A percentile compares a stretch with the other conserved stretches of the same genome.
Conservation (phyloP, 306 rosid genomes). For the Cucurbita pepo region DNA sequence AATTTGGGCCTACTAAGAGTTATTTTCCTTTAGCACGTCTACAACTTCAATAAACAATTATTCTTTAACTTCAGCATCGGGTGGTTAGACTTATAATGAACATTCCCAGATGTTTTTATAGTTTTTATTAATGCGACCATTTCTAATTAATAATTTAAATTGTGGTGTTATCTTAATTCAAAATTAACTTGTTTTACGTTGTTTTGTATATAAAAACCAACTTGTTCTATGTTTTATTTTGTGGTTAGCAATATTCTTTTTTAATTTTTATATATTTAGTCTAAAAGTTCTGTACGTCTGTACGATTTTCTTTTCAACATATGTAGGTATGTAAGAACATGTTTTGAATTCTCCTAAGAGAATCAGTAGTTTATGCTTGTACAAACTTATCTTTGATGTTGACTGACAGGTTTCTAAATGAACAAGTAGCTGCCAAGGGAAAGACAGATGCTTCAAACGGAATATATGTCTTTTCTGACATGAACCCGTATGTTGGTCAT, state of each 20-base stretch:
- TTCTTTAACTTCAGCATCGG: not conserved
- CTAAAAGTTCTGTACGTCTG: not conserved
- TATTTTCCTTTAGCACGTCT: not conserved
- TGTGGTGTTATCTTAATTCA: not conserved
- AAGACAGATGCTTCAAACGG: slow-evolving; percentile 60
- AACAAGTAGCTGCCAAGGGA: slow-evolving; percentile 59
- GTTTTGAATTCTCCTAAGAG: not conserved
- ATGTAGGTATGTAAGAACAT: not conserved
- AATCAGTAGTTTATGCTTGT: not conserved
- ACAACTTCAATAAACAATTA: not conserved
- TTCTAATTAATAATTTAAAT: not conserved
- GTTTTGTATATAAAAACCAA: not conserved
- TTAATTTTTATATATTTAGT: not conserved
- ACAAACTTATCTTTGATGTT: slow-evolving; percentile 1
- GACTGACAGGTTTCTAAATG: slow-evolving; percentile 52
- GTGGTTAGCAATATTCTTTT: not conserved
- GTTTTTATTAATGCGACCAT: not conserved
- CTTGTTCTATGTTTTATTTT: not conserved
- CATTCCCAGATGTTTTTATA: not conserved
- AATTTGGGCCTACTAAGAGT: not conserved
- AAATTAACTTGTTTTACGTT: not conserved
- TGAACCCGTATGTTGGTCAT: slow-evolving; percentile 96
- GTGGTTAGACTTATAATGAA: not conserved
- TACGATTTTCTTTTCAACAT: not conserved
- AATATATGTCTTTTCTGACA: slow-evolving; percentile 82